phyloP scores from a whole-genome alignment of 2,329 filamentous ascomycete genomes.

The Amylocarpus encephaloides region DNA sequence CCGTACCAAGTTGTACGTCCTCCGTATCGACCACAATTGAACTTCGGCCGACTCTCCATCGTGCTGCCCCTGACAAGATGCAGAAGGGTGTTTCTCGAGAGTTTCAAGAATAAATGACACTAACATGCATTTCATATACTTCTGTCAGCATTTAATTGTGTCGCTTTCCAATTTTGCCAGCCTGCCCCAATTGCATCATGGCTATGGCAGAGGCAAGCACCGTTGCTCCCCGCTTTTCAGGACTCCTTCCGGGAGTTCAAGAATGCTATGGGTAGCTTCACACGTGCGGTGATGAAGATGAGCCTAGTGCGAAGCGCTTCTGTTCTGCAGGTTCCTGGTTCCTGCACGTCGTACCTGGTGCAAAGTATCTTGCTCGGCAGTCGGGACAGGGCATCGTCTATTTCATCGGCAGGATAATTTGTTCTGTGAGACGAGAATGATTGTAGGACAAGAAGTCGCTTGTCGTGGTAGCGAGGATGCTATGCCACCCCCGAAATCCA shows the following conservation, averaged over 20 bases:
- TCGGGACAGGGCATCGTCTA: constrained; percentile 2
- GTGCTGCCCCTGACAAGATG: neutral
- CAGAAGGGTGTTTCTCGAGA: neutral
- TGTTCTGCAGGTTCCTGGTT: constrained; percentile 1
- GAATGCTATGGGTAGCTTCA: no score
- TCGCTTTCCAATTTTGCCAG: no score
- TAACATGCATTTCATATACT: neutral
- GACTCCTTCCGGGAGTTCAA: no score
- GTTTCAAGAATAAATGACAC: neutral
- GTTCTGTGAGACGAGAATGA: neutral
- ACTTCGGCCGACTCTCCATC: neutral
- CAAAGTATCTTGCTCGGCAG: no score
- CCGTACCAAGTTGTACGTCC: no score
- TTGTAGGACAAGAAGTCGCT: neutral
- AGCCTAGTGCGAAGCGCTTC: neutral
- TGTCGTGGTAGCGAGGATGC: neutral
- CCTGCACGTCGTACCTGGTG: neutral
- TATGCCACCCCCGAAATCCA: constrained; percentile 2
- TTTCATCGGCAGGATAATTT: neutral
- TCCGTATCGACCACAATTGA: neutral
- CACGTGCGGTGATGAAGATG: neutral
- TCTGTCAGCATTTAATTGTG: no score
- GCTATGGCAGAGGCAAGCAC: no score
- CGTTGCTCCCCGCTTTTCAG: no score
- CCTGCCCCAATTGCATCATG: no score